Evolutionary conservation across 2,329 filamentous ascomycete genomes (phyloP), one percentile per base, ranked within the genome.

Genomic region (Pseudogymnoascus sp.): DNA sequence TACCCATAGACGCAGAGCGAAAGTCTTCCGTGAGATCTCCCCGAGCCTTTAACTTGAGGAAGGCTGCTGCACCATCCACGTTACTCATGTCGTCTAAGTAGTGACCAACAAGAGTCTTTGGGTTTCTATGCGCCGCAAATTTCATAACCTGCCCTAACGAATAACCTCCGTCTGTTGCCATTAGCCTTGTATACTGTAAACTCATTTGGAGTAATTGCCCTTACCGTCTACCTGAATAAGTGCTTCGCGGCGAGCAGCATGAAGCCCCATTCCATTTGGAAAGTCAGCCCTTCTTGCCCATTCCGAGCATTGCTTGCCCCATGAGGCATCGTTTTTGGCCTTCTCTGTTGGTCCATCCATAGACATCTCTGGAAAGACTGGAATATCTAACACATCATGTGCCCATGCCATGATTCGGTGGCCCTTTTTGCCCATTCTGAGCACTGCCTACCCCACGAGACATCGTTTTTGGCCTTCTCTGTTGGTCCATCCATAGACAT

Each of bases 171-270:
- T 34, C 25, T 28, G 64, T 64, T 62, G 40, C 62, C 62, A 18
- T 60, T 62, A 28, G 61, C 40, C 61, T 42, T 38, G 18, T 59
- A 60, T 42, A 21, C 38, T 2, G 5, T 42, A 5, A 42, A 42
- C 16, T 42, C 7, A 11, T 11, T 42, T 5, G 11, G 6, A 42
- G 21, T 11, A 42, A 21, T 21, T 4, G 16, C 38, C 1, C 62
- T 62, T 65, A 64, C 59, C 36, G 28, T 65, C 62, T 25, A 31
- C 62, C 62, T 65, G 63, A 37, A 65, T 37, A 18, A 65, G 18
- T 21, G n/a, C 62, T 64, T 65, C 25, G 36, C 62, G 59, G 59
- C 36, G 63, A 16, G 14, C 21, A 37, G 18, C 46, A 44, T 65
- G 28, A 53, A 65, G 31, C 3, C 46, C 63, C 16, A 34, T 14